Percentiles rank a stretch among this genome's conserved stretches.
Conservation (phyloP, 371 early-diverging fungal species). For the Capniomyces stellatus region DNA sequence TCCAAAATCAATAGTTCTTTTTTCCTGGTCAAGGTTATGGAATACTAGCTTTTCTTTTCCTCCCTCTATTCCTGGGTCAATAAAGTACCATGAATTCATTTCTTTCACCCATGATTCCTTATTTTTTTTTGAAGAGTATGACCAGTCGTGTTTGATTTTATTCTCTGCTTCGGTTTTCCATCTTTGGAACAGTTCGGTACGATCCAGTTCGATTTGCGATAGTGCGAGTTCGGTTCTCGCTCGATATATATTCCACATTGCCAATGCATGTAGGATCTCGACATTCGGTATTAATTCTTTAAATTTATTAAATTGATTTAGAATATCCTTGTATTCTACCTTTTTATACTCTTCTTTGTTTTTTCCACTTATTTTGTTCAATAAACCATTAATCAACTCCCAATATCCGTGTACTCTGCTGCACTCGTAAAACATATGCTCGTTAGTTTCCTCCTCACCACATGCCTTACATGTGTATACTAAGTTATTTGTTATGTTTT, state of each 20-base stretch:
- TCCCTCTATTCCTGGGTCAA: background rate
- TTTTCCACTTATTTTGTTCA: background rate
- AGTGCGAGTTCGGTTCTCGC: background rate
- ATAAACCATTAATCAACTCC: background rate
- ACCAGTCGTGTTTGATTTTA: background rate
- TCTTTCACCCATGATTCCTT: background rate
- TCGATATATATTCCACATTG: background rate
- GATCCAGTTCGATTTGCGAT: background rate
- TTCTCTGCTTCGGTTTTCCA: background rate
- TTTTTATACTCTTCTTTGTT: background rate
- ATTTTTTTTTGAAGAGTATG: background rate
- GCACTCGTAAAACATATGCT: background rate
- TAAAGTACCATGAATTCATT: background rate
- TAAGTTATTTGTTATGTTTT: background rate
- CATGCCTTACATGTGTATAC: background rate
- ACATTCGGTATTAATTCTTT: background rate
- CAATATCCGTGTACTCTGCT: background rate
- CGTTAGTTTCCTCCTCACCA: background rate
- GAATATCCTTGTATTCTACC: background rate
- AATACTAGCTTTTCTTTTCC: no score
- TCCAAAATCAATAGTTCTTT: no score
- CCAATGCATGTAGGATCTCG: background rate
- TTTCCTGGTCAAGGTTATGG: no score
- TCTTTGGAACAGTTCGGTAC: background rate
- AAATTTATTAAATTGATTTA: background rate